These are phyloP conservation scores for Camellia lanceoleosa DNA, from an alignment of 148 eudicot genomes.

Conservation along the genomic window DNA sequence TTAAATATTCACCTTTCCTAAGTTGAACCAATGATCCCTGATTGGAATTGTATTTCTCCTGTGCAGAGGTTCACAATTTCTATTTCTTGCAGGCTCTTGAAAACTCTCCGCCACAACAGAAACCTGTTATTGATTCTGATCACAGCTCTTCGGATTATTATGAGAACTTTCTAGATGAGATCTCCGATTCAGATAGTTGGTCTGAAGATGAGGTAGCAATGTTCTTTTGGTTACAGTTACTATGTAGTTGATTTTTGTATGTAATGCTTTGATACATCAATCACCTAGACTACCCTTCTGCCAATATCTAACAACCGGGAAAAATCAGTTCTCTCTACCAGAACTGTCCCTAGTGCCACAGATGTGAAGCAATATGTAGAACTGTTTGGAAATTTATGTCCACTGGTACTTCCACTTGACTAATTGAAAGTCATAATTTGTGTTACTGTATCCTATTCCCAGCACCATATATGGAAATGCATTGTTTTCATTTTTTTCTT, in stretches of 20 bases:
- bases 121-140: constrained; percentile 34
- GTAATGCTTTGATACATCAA: constrained; percentile 3
- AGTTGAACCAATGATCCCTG: neutral
- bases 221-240: neutral
- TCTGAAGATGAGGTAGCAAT: constrained; percentile 46
- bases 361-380: neutral
- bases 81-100: constrained; percentile 44
- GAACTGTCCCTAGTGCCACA: constrained; percentile 8
- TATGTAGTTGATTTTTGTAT: neutral
- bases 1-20: neutral
- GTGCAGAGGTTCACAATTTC: neutral
- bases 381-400: neutral
- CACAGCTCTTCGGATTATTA: constrained; percentile 63
- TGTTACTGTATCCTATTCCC: neutral
- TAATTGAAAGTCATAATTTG: neutral
- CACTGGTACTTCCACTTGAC: neutral
- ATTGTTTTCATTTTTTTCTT: neutral
- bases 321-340: neutral
- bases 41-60: neutral
- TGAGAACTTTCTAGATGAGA: constrained; percentile 42
- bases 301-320: neutral
- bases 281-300: neutral
- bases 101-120: constrained; percentile 29
- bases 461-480: neutral
- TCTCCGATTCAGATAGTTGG: constrained; percentile 55